These are phyloP conservation scores for Hanseniaspora guilliermondii DNA, from an alignment of 805 yeast species.

Conservation along the genomic window DNA sequence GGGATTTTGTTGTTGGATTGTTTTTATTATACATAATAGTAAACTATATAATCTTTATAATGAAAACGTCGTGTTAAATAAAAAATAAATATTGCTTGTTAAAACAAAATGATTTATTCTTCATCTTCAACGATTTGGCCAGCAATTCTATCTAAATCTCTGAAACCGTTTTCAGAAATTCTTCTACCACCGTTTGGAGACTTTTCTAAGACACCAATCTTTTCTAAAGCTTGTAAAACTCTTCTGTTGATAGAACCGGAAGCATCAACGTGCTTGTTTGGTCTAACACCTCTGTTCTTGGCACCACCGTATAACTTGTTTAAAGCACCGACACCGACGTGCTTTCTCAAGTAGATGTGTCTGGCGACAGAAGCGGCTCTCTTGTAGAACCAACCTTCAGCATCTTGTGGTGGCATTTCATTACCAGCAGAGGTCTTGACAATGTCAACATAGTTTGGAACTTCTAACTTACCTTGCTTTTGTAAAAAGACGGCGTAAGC, in stretches of 20 bases:
- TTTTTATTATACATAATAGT: background rate
- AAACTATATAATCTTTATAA: background rate
- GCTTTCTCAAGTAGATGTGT: slow-evolving; percentile 99
- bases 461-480: slow-evolving; percentile 99
- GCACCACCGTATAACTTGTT: slow-evolving; percentile 99
- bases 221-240: slow-evolving; percentile 95
- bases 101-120: slow-evolving; percentile 12
- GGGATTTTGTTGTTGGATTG: background rate
- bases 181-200: slow-evolving; percentile 98
- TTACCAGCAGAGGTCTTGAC: slow-evolving; percentile 99
- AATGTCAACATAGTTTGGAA: slow-evolving; percentile 99
- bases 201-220: slow-evolving; percentile 92
- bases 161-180: slow-evolving; percentile 98
- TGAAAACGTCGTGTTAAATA: background rate
- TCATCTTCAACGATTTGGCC: slow-evolving; percentile 77
- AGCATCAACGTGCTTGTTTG: slow-evolving; percentile 96
- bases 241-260: slow-evolving; percentile 99
- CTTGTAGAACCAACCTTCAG: slow-evolving; percentile 99
- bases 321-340: slow-evolving; percentile 97
- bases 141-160: slow-evolving; percentile 99
- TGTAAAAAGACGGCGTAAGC: slow-evolving; percentile 99
- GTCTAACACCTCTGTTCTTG: slow-evolving; percentile 97
- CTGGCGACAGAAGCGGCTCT: slow-evolving; percentile 99
- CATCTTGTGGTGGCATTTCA: slow-evolving; percentile 99
- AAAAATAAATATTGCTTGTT: background rate